phyloP scores from a whole-genome alignment of 495 filamentous ascomycete species.

The Podospora pseudopauciseta region DNA sequence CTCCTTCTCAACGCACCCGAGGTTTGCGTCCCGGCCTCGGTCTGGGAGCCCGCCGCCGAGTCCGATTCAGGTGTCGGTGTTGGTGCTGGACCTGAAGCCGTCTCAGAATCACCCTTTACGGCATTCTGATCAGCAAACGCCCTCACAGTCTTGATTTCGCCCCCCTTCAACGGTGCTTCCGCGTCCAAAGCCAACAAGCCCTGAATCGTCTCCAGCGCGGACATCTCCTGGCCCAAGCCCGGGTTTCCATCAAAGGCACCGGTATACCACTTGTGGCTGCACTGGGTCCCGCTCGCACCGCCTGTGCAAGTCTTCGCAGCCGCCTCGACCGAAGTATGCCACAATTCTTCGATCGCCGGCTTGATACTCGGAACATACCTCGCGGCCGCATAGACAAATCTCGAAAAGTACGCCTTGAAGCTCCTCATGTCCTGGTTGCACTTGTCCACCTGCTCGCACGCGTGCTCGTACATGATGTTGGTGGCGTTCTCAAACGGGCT shows the following conservation, averaged over 20 bases:
- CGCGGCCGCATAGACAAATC: slow-evolving; percentile 66
- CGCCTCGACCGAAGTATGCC: slow-evolving; percentile 57
- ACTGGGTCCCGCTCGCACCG: slow-evolving; percentile 52
- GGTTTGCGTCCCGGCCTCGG: neutral
- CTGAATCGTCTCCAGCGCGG: slow-evolving; percentile 64
- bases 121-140: slow-evolving; percentile 17
- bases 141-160: slow-evolving; percentile 42
- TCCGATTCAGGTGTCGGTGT: neutral
- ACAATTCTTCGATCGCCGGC: slow-evolving; percentile 45
- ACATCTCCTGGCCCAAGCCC: slow-evolving; percentile 70
- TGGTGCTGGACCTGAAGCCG: neutral
- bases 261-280: slow-evolving; percentile 68
- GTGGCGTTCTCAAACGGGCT: slow-evolving; percentile 42
- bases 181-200: slow-evolving; percentile 46
- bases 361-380: slow-evolving; percentile 57
- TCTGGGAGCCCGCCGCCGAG: no score
- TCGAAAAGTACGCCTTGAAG: slow-evolving; percentile 76
- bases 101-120: slow-evolving; percentile 1
- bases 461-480: slow-evolving; percentile 63
- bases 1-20: neutral
- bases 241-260: slow-evolving; percentile 55
- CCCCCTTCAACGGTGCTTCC: slow-evolving; percentile 36
- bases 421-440: slow-evolving; percentile 72
- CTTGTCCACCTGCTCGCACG: slow-evolving; percentile 60
- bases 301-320: slow-evolving; percentile 65